These are phyloP conservation scores for Colletotrichum sp. DNA, from an alignment of 2,329 filamentous ascomycete genomes.

Conservation along the genomic window DNA sequence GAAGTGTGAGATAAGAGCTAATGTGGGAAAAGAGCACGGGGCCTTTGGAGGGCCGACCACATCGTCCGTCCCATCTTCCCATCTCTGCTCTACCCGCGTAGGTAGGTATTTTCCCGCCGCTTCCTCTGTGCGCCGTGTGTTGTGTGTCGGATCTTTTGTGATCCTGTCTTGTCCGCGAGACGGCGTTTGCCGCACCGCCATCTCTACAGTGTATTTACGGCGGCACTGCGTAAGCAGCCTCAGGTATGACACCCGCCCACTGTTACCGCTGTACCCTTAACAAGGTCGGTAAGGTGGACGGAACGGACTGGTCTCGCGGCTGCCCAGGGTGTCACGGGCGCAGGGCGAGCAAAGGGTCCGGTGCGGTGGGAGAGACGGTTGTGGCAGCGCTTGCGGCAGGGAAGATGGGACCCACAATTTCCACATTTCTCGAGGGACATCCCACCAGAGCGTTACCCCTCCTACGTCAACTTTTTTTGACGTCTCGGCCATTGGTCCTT, in stretches of 20 bases:
- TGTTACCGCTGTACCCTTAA: background rate
- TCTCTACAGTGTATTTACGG: background rate
- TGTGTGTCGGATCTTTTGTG: background rate
- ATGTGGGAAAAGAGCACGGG: background rate
- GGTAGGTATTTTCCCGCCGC: background rate
- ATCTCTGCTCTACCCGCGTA: background rate
- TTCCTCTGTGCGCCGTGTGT: background rate
- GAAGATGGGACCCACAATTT: background rate
- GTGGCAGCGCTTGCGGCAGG: conserved; percentile 15
- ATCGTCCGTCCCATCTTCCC: background rate
- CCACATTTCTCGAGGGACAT: background rate
- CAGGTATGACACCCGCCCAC: background rate
- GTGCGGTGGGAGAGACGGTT: conserved; percentile 13
- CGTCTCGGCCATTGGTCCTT: background rate
- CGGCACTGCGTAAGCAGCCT: background rate
- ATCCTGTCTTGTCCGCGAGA: background rate
- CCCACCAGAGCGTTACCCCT: conserved; percentile 20
- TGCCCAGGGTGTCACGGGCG: conserved; percentile 6
- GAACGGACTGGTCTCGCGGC: background rate
- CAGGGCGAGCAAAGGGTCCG: conserved; percentile 9
- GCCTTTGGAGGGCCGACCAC: background rate
- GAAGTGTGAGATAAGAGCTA: background rate
- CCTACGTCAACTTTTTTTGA: conserved; percentile 18
- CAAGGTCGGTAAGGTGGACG: background rate
- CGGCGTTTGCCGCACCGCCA: background rate